These are phyloP conservation scores for Cymbidium sinense DNA, from an alignment of 106 monocot genomes.

Conservation along the genomic window DNA sequence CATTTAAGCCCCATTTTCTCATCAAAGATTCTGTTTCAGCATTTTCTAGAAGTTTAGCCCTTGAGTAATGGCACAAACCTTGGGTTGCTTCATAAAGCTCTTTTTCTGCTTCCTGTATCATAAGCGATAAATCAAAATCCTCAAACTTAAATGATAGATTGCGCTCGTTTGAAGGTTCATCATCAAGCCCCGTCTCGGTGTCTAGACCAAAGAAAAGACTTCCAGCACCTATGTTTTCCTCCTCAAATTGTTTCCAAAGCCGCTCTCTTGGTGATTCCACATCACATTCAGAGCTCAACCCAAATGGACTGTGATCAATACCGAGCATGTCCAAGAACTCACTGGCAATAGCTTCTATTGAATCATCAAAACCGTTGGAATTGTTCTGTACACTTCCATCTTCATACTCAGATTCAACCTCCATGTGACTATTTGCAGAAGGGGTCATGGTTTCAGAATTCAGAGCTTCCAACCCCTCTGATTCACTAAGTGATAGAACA, in stretches of 20 bases:
- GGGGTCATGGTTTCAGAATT: constrained; percentile 7
- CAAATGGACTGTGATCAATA: no score
- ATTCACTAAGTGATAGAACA: constrained; percentile 25
- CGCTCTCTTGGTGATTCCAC: constrained; percentile 72
- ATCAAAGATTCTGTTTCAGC: constrained; percentile 78
- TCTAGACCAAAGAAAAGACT: constrained; percentile 33
- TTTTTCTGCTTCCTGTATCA: constrained; percentile 50
- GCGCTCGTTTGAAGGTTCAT: constrained; percentile 16
- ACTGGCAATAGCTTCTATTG: no score
- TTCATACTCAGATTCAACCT: constrained; percentile 20
- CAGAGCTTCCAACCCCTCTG: constrained; percentile 18
- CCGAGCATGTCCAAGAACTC: no score
- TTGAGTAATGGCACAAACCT: constrained; percentile 28
- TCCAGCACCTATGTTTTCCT: constrained; percentile 34
- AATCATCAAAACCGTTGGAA: constrained; percentile 59
- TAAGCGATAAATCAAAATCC: constrained; percentile 46
- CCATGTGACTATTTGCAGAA: no score
- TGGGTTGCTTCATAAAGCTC: constrained; percentile 42
- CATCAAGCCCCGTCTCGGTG: constrained; percentile 18
- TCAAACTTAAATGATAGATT: constrained; percentile 15
- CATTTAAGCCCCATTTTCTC: constrained; percentile 70
- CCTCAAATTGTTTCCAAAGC: constrained; percentile 64
- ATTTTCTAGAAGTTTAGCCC: constrained; percentile 76
- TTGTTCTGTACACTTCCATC: constrained; percentile 23
- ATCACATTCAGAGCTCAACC: constrained; percentile 55